A percentile compares a stretch with the other conserved stretches of the same genome.
Evolutionary conservation across 164 flowering plant genomes (phyloP).

Genomic region (Saururus chinensis): DNA sequence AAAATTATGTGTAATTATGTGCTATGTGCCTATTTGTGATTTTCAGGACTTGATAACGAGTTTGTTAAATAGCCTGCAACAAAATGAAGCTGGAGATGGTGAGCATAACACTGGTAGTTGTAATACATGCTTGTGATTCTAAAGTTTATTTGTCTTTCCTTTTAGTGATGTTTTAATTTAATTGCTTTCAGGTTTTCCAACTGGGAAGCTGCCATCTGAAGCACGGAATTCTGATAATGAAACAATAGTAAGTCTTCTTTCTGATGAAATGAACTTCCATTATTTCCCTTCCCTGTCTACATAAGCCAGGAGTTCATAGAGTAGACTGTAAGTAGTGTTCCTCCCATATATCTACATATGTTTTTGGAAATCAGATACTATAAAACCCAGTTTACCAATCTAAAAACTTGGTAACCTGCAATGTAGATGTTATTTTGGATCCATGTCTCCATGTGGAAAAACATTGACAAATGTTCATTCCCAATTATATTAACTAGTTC

Average conservation of each 20-base stretch:
- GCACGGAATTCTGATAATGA: conserved; percentile 56
- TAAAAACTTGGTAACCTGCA: no score
- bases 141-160: background rate
- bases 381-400: no score
- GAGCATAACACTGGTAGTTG: conserved; percentile 15
- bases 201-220: conserved; percentile 55
- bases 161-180: conserved; percentile 1
- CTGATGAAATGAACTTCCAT: background rate
- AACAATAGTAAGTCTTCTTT: conserved; percentile 42
- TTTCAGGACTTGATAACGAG: conserved; percentile 65
- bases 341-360: no score
- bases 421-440: no score
- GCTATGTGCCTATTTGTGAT: conserved; percentile 2
- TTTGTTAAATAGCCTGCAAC: conserved; percentile 64
- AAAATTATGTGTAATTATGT: no score
- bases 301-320: no score
- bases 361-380: no score
- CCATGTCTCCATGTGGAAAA: no score
- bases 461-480: no score
- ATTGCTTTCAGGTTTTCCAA: conserved; percentile 47
- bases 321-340: no score
- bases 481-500: no score
- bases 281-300: background rate
- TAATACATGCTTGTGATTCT: background rate
- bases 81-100: conserved; percentile 69